These are phyloP conservation scores for Nitzschia putrida DNA, from an alignment of 108 stramenopile species.

Conservation along the genomic window DNA sequence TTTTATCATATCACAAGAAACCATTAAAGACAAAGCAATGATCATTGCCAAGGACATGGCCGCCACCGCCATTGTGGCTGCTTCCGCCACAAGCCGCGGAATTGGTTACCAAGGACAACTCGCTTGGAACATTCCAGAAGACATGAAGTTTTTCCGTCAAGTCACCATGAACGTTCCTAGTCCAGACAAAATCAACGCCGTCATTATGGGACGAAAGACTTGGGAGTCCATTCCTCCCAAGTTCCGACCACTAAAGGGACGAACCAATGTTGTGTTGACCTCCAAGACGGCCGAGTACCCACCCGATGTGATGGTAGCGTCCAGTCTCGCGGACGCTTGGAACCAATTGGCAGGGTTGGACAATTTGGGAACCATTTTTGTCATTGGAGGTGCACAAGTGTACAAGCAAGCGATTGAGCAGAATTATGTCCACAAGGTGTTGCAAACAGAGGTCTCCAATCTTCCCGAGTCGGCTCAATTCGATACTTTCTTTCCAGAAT, in stretches of 20 bases:
- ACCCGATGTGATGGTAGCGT: constrained; percentile 68
- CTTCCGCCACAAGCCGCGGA: constrained; percentile 30
- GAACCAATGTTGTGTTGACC: constrained; percentile 93
- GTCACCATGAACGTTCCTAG: constrained; percentile 62
- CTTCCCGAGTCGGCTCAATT: constrained; percentile 59
- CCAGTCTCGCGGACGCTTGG: constrained; percentile 81
- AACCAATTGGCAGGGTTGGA: constrained; percentile 47
- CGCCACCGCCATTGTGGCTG: constrained; percentile 44
- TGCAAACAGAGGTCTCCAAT: constrained; percentile 66
- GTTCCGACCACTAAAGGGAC: constrained; percentile 90
- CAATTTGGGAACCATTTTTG: constrained; percentile 77
- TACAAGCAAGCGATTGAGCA: constrained; percentile 83
- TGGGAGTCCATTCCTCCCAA: constrained; percentile 95
- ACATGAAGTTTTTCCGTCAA: constrained; percentile 81
- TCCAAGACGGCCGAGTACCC: constrained; percentile 19
- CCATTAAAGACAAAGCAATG: constrained; percentile 6
- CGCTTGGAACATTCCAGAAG: constrained; percentile 82
- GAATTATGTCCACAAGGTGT: constrained; percentile 63
- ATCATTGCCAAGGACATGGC: constrained; percentile 47
- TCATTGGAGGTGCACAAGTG: constrained; percentile 93
- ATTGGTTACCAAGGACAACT: constrained; percentile 65
- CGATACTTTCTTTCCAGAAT: constrained; percentile 78
- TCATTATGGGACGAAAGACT: constrained; percentile 99
- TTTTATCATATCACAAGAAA: no score
- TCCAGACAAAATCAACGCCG: constrained; percentile 75